Conservation (phyloP, 2,329 filamentous ascomycete genomes). For the Colletotrichum echinochloae region DNA sequence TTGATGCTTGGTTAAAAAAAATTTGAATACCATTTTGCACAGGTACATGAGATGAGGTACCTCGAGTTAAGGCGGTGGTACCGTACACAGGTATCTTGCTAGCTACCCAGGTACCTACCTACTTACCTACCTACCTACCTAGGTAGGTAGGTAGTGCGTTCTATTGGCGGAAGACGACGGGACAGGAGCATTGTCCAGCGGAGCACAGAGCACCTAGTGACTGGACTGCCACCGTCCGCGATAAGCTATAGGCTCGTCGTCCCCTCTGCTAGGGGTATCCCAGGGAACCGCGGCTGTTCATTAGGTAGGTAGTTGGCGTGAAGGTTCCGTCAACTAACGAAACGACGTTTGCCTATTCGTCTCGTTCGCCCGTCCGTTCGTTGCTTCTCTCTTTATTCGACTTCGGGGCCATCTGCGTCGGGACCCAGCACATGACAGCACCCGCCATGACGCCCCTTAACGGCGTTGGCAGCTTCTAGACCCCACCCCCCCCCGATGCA, state of each 20-base stretch:
- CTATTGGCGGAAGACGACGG: not conserved
- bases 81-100: conserved; percentile 16
- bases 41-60: conserved; percentile 19
- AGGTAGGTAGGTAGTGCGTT: not conserved
- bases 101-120: no score
- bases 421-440: not conserved
- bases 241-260: conserved; percentile 13
- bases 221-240: conserved; percentile 4
- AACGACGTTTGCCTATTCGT: conserved; percentile 2
- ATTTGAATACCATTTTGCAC: no score
- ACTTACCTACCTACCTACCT: not conserved
- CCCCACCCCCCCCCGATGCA: not conserved
- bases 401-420: conserved; percentile 11
- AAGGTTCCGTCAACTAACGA: conserved; percentile 14
- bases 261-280: conserved; percentile 18
- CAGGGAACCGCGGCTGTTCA: not conserved
- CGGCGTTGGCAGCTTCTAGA: conserved; percentile 12
- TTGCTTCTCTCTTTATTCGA: not conserved
- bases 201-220: conserved; percentile 32
- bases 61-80: conserved; percentile 26
- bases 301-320: no score
- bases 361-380: not conserved
- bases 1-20: conserved; percentile 19
- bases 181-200: conserved; percentile 23
- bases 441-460: conserved; percentile 5